These are phyloP conservation scores for Bidens hawaiensis DNA, from an alignment of 140 eudicot genomes.

Conservation along the genomic window DNA sequence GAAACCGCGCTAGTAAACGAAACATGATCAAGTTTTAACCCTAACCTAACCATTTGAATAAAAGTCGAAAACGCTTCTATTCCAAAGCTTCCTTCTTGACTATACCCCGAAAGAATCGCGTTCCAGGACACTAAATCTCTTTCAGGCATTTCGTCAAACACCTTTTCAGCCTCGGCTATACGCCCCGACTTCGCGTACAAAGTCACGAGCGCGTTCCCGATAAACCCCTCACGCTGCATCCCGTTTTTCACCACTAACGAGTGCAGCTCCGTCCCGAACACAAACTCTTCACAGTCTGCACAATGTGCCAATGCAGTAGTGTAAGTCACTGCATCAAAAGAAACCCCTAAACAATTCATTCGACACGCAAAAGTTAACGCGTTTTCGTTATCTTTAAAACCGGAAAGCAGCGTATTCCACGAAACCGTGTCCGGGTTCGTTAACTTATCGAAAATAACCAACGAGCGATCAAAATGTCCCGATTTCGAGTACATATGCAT, in stretches of 20 bases:
- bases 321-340: constrained; percentile 71
- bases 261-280: constrained; percentile 69
- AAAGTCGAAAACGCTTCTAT: constrained; percentile 49
- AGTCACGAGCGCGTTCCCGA: constrained; percentile 74
- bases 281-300: constrained; percentile 52
- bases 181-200: constrained; percentile 65
- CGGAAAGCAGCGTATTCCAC: constrained; percentile 73
- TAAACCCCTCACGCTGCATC: constrained; percentile 48
- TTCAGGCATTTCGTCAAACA: constrained; percentile 56
- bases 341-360: constrained; percentile 56
- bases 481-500: constrained; percentile 79
- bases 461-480: constrained; percentile 38
- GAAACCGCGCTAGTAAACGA: constrained; percentile 67
- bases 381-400: constrained; percentile 38
- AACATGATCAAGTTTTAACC: constrained; percentile 68
- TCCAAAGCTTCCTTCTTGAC: constrained; percentile 67
- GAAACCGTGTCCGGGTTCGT: constrained; percentile 60
- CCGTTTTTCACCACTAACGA: constrained; percentile 50
- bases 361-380: constrained; percentile 55
- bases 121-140: constrained; percentile 90
- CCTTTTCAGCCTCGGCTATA: constrained; percentile 53
- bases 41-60: constrained; percentile 51
- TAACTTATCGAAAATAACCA: constrained; percentile 40
- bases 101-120: constrained; percentile 82
- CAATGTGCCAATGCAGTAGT: constrained; percentile 61